Conservation (phyloP, 805 yeast species). For the Wickerhamiella occidentalis region DNA sequence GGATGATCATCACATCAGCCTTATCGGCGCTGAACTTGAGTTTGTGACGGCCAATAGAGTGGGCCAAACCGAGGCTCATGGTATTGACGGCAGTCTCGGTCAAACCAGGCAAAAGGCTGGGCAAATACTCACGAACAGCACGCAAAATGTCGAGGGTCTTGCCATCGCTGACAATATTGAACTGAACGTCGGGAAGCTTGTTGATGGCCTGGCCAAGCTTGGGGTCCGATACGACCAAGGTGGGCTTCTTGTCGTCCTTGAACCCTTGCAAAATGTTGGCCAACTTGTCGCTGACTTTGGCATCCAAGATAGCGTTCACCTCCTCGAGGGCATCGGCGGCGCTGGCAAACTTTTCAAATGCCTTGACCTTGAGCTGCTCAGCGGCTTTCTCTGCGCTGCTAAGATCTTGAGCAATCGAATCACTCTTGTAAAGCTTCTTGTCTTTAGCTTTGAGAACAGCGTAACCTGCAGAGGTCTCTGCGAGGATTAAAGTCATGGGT, state of each 20-base stretch:
- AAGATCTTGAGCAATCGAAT: conserved; percentile 61
- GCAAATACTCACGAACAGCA: conserved; percentile 87
- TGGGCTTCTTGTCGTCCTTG: conserved; percentile 47
- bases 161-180: conserved; percentile 84
- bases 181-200: conserved; percentile 73
- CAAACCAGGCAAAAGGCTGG: conserved; percentile 89
- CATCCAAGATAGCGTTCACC: conserved; percentile 83
- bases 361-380: conserved; percentile 83
- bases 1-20: conserved; percentile 98
- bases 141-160: conserved; percentile 90
- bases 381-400: conserved; percentile 75
- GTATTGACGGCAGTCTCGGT: conserved; percentile 72
- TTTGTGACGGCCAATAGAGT: conserved; percentile 96
- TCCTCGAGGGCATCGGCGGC: conserved; percentile 96
- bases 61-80: conserved; percentile 97
- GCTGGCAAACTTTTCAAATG: conserved; percentile 85
- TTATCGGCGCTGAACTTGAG: conserved; percentile 95
- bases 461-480: conserved; percentile 98
- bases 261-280: conserved; percentile 46
- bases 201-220: conserved; percentile 93
- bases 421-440: conserved; percentile 86
- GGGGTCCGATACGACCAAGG: conserved; percentile 86
- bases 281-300: conserved; percentile 79
- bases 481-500: conserved; percentile 42
- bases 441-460: conserved; percentile 95